phyloP scores from a whole-genome alignment of 805 yeast species.

The Candida xyloterini region DNA sequence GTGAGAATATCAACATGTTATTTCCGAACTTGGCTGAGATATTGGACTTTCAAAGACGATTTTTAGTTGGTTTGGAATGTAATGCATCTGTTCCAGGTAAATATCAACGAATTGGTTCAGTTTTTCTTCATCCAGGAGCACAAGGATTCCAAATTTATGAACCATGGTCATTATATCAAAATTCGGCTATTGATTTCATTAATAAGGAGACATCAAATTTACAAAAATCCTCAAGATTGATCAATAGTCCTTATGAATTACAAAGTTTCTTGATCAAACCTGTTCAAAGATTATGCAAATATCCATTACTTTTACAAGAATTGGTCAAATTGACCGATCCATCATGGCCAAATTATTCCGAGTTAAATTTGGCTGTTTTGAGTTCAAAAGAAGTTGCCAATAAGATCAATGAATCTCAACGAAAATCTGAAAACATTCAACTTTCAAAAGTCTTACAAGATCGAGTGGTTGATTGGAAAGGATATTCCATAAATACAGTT shows the following conservation, averaged over 20 bases:
- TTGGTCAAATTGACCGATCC: slow-evolving; percentile 62
- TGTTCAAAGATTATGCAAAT: slow-evolving; percentile 92
- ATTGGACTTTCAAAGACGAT: slow-evolving; percentile 88
- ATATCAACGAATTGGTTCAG: slow-evolving; percentile 83
- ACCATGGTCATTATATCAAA: slow-evolving; percentile 91
- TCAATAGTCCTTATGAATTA: slow-evolving; percentile 84
- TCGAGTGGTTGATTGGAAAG: slow-evolving; percentile 89
- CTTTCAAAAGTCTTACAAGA: slow-evolving; percentile 64
- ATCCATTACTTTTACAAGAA: slow-evolving; percentile 79
- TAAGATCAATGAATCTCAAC: slow-evolving; percentile 88
- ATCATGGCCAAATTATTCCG: slow-evolving; percentile 54
- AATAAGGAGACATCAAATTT: slow-evolving; percentile 58
- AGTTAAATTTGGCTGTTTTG: slow-evolving; percentile 64
- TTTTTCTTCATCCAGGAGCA: slow-evolving; percentile 76
- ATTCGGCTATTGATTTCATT: slow-evolving; percentile 80
- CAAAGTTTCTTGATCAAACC: slow-evolving; percentile 91
- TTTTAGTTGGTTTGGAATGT: slow-evolving; percentile 84
- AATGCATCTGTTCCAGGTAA: slow-evolving; percentile 71
- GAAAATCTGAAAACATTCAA: slow-evolving; percentile 83
- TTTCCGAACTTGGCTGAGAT: slow-evolving; percentile 84
- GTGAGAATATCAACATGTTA: slow-evolving; percentile 74
- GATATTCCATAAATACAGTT: slow-evolving; percentile 71
- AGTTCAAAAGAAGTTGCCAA: slow-evolving; percentile 82
- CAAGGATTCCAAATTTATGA: slow-evolving; percentile 85
- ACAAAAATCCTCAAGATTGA: slow-evolving; percentile 50